phyloP scores from a whole-genome alignment of 768 basidiomycete species.

The Suillus americanus region DNA sequence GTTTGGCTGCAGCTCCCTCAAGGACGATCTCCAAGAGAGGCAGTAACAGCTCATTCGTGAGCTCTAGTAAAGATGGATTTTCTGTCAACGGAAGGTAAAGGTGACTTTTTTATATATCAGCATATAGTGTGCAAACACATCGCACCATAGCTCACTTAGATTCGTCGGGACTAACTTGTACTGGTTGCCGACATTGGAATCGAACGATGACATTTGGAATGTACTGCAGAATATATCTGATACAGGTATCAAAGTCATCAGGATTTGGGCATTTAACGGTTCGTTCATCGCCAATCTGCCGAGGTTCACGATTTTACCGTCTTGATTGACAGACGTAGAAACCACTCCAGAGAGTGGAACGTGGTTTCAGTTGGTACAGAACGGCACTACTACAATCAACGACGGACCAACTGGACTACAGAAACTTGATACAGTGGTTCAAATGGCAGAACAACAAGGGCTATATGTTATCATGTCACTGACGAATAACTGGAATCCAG shows the following conservation, averaged over 20 bases:
- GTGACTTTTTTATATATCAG: not conserved
- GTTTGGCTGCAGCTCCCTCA: slow-evolving; percentile 30
- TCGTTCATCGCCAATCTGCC: not conserved
- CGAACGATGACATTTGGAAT: slow-evolving; percentile 45
- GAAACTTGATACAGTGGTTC: slow-evolving; percentile 53
- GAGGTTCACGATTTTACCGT: slow-evolving; percentile 31
- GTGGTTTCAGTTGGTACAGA: slow-evolving; percentile 43
- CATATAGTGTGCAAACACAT: not conserved
- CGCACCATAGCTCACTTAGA: slow-evolving; percentile 23
- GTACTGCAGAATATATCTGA: slow-evolving; percentile 52
- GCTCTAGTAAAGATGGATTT: slow-evolving; percentile 44
- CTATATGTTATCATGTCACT: slow-evolving; percentile 54
- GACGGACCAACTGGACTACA: slow-evolving; percentile 50
- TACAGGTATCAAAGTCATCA: slow-evolving; percentile 49
- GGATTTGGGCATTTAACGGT: slow-evolving; percentile 42
- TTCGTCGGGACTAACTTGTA: slow-evolving; percentile 51
- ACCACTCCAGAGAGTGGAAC: slow-evolving; percentile 42
- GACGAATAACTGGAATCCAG: slow-evolving; percentile 63
- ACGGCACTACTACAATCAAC: slow-evolving; percentile 49
- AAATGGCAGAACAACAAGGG: slow-evolving; percentile 52
- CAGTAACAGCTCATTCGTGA: slow-evolving; percentile 42
- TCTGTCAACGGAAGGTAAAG: slow-evolving; percentile 52
- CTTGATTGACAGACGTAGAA: slow-evolving; percentile 45
- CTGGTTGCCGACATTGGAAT: slow-evolving; percentile 48
- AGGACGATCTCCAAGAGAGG: slow-evolving; percentile 30